phyloP scores from a whole-genome alignment of 164 flowering plant species.

The Stephania yunnanensis region DNA sequence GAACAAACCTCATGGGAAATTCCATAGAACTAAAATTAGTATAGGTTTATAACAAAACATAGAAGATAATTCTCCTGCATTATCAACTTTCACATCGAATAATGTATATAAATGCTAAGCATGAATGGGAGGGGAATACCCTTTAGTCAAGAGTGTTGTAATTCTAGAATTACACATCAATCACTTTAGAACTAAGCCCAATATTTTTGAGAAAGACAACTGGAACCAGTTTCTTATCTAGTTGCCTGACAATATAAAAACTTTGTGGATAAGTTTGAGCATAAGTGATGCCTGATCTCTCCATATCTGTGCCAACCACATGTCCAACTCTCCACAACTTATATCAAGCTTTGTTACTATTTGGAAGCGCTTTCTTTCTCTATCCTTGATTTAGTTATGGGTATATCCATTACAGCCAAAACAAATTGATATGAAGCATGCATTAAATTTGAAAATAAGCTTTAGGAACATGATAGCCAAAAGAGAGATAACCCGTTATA shows the following conservation, averaged over 20 bases:
- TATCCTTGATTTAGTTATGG: background rate
- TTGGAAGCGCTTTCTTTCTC: background rate
- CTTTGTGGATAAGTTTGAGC: background rate
- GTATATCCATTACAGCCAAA: background rate
- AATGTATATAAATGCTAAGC: background rate
- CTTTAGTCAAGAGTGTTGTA: background rate
- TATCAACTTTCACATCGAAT: background rate
- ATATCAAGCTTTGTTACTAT: background rate
- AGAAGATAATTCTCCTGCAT: background rate
- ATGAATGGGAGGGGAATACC: background rate
- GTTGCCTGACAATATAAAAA: background rate
- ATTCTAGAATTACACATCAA: background rate
- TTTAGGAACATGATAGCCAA: background rate
- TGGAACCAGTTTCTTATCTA: background rate
- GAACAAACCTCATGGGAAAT: background rate
- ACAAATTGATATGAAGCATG: background rate
- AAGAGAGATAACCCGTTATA: background rate
- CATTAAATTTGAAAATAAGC: background rate
- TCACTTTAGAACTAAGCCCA: background rate
- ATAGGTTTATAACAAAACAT: background rate
- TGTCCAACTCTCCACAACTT: background rate
- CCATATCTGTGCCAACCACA: background rate
- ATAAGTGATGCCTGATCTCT: background rate
- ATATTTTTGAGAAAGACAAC: background rate
- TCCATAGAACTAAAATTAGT: background rate